These are phyloP conservation scores for Clarireedia homoeocarpa DNA, from an alignment of 2,329 filamentous ascomycete species.

Conservation along the genomic window DNA sequence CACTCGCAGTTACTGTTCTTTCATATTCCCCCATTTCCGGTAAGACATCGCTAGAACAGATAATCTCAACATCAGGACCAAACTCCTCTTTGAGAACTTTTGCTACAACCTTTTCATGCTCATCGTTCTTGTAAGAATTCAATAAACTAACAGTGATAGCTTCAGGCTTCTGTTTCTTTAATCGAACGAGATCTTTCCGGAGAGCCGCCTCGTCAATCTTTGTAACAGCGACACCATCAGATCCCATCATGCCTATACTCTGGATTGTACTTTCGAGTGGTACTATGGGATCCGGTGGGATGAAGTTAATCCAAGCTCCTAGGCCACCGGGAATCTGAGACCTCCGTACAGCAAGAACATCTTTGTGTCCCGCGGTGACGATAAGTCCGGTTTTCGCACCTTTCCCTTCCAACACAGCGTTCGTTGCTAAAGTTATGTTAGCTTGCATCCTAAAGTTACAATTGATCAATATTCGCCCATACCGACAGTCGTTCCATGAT, in stretches of 20 bases:
- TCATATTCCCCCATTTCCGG: conserved; percentile 2
- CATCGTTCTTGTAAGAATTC: background rate
- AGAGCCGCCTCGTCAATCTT: background rate
- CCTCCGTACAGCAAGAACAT: background rate
- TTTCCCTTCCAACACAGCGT: background rate
- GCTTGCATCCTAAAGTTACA: background rate
- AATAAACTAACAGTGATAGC: conserved; percentile 1
- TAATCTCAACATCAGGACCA: conserved; percentile 1
- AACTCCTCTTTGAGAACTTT: background rate
- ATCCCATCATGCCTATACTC: background rate
- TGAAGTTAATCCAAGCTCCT: background rate
- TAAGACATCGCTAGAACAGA: conserved; percentile 3
- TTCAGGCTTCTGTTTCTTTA: background rate
- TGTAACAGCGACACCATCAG: background rate
- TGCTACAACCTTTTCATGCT: background rate
- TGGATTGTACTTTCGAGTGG: background rate
- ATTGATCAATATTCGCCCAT: background rate
- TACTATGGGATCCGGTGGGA: background rate
- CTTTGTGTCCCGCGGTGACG: background rate
- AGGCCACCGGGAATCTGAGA: background rate
- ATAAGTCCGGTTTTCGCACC: background rate
- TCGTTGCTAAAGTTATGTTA: background rate
- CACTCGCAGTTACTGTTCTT: background rate
- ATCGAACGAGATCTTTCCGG: background rate
- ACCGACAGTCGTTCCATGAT: conserved; percentile 5